Evolutionary conservation across 441 rosid genomes (phyloP), one percentile per base, ranked within the genome.

Genomic region (Arabidopsis hybrid): DNA sequence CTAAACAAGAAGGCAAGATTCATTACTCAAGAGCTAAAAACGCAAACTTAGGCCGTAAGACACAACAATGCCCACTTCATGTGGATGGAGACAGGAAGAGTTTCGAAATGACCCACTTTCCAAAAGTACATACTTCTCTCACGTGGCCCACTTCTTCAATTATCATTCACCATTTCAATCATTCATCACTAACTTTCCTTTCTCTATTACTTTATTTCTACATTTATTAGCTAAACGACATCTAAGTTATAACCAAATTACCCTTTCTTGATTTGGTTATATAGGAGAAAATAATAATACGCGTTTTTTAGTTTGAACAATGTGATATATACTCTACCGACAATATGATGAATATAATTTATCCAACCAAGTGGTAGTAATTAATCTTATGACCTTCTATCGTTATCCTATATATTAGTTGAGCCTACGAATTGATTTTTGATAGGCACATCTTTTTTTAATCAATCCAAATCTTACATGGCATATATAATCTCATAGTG

Each of bases 71-170:
- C 1, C 31, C 46, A 47, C 17, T 6, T 74, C 73, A 67, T 67
- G 63, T 67, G 78, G 68, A 74, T 75, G 69, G 69, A 75, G 64
- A 75, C 69, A 60, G 18, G 73, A 49, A 60, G 64, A 56, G 64
- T 63, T 75, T 53, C 69, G 21, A 21, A 11, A 60, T 52, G 78
- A 49, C 72, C 71, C 40, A 36, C 66, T 70, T 42, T 64, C n/a
- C 57, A 9, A 68, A 60, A 68, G 64, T 51, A 68, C 69, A 68
- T 68, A 60, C 78, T 75, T 67, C 74, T 45, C 70, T 45, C 45
- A 16, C 60, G 66, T 76, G 75, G 36, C 75, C 79, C 75, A 63
- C 59, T 57, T 64, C 66, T 56, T 76, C 76, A 69, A 76, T 76
- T 58, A 76, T 76, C 59, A 69, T 53, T 64, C 75, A 56, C 66